Evolutionary conservation across 192 early-diverging fungal genomes (phyloP).

Genomic region (Backusella macrospora): DNA sequence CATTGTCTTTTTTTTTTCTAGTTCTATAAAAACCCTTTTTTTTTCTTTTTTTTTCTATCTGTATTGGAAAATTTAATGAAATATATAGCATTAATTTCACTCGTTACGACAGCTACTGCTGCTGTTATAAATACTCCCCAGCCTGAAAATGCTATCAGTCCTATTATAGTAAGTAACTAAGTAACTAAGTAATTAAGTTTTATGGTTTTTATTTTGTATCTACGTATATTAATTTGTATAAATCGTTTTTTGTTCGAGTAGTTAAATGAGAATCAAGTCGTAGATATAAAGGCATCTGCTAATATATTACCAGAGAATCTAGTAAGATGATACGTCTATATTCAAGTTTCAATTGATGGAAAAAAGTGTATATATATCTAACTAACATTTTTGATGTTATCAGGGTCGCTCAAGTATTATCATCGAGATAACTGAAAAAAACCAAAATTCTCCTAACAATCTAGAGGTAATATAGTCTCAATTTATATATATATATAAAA

Average conservation of each 20-base stretch:
- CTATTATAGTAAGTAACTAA: constrained; percentile 6
- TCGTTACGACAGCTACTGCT: not conserved
- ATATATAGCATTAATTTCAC: not conserved
- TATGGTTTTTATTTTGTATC: too few species aligned
- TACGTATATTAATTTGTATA: too few species aligned
- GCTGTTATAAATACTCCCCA: not conserved
- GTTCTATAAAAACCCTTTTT: not conserved
- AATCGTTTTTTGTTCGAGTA: not conserved
- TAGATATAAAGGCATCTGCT: constrained; percentile 8
- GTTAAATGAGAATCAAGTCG: constrained; percentile 1
- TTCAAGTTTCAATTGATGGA: not conserved
- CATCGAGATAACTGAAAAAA: not conserved
- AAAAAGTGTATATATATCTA: not conserved
- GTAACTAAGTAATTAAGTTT: too few species aligned
- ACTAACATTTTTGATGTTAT: not conserved
- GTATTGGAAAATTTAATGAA: constrained; percentile 1
- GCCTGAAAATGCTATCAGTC: not conserved
- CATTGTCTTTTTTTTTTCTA: not conserved
- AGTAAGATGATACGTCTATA: not conserved
- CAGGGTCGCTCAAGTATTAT: not conserved
- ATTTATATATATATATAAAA: not conserved
- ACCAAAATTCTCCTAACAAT: not conserved
- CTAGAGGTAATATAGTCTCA: not conserved
- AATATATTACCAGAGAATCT: not conserved
- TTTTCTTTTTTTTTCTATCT: not conserved